Conservation (phyloP, 345 rosid species). For the Gossypium arboreum region DNA sequence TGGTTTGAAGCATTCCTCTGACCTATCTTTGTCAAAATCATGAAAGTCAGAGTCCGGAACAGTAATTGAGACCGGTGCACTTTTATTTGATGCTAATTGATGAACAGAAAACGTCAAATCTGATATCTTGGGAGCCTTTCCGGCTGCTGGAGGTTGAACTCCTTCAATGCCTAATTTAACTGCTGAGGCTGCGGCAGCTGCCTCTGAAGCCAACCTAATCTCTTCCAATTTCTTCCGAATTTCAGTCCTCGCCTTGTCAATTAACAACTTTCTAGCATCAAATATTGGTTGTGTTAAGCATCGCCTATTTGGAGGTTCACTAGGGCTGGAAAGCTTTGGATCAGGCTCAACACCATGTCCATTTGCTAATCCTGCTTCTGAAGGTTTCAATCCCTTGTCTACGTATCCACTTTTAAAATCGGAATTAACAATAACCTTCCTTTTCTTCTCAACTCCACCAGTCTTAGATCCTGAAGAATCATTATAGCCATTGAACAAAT, state of each 20-base stretch:
- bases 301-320: constrained; percentile 46
- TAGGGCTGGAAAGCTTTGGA: constrained; percentile 39
- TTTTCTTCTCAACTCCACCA: constrained; percentile 67
- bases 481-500: constrained; percentile 24
- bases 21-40: constrained; percentile 86
- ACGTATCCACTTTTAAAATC: constrained; percentile 51
- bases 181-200: constrained; percentile 33
- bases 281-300: constrained; percentile 54
- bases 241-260: constrained; percentile 66
- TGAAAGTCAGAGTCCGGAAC: constrained; percentile 98
- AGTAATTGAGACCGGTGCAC: constrained; percentile 50
- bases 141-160: constrained; percentile 28
- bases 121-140: constrained; percentile 24
- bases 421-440: constrained; percentile 53
- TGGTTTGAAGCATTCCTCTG: constrained; percentile 87
- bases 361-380: constrained; percentile 38
- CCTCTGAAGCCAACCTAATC: constrained; percentile 48
- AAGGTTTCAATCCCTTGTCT: constrained; percentile 38
- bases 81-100: constrained; percentile 34
- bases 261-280: constrained; percentile 79
- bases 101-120: constrained; percentile 22
- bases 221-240: constrained; percentile 63
- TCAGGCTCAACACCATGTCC: constrained; percentile 38
- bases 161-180: constrained; percentile 16
- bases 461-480: constrained; percentile 40